A percentile compares a stretch with the other conserved stretches of the same genome.
These are phyloP conservation scores for Clavispora vitiphila DNA, from an alignment of 805 yeast species.

Conservation along the genomic window DNA sequence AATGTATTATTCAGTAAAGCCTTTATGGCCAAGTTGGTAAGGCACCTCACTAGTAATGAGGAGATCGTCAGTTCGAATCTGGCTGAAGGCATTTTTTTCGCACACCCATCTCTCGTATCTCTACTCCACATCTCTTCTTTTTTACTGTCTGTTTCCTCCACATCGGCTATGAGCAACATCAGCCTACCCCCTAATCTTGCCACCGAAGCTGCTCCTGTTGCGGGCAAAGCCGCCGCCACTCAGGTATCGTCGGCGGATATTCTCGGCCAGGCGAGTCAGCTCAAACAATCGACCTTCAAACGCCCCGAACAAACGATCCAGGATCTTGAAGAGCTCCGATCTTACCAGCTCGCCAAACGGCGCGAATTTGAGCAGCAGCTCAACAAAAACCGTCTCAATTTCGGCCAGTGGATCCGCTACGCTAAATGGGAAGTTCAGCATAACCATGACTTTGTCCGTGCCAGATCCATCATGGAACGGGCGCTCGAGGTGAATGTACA, in stretches of 20 bases:
- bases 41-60: slow-evolving; percentile 32
- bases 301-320: slow-evolving; percentile 46
- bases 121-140: not conserved
- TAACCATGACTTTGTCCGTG: slow-evolving; percentile 72
- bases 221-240: slow-evolving; percentile 30
- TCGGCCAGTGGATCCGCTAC: slow-evolving; percentile 87
- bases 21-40: slow-evolving; percentile 21
- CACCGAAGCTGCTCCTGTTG: not conserved
- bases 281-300: slow-evolving; percentile 33
- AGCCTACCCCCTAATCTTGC: slow-evolving; percentile 12
- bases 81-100: slow-evolving; percentile 12
- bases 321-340: slow-evolving; percentile 78
- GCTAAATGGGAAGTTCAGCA: slow-evolving; percentile 78
- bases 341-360: slow-evolving; percentile 70
- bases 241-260: slow-evolving; percentile 66
- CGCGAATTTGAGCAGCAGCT: slow-evolving; percentile 83
- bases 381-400: slow-evolving; percentile 73
- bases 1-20: no score
- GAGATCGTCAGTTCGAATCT: slow-evolving; percentile 13
- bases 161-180: slow-evolving; percentile 1
- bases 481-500: slow-evolving; percentile 73
- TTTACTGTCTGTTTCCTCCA: no score
- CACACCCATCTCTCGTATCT: not conserved
- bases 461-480: slow-evolving; percentile 83
- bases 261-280: slow-evolving; percentile 55